Evolutionary conservation across 257 asterid genomes (phyloP).

Genomic region (Petunia axillaris): DNA sequence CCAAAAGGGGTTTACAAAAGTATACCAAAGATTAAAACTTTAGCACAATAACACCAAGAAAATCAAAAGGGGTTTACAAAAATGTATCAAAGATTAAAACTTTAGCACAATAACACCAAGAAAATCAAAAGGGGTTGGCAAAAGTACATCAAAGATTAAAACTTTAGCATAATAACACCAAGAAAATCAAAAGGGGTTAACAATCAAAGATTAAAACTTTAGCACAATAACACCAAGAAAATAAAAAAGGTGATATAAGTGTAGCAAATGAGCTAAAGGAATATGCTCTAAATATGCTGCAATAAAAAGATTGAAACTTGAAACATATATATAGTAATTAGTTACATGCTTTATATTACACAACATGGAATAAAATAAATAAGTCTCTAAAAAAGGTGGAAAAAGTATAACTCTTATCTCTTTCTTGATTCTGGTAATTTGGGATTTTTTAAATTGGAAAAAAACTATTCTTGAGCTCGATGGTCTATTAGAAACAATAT

Average conservation of each 20-base stretch:
- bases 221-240: background rate
- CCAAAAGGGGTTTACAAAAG: no score
- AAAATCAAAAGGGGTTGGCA: constrained; percentile 1
- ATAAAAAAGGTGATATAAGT: background rate
- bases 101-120: background rate
- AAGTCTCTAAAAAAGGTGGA: background rate
- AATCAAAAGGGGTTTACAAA: background rate
- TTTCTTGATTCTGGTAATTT: background rate
- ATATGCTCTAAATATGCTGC: background rate
- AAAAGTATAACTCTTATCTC: background rate
- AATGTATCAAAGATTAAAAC: background rate
- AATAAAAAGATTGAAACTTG: background rate
- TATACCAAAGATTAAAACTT: background rate
- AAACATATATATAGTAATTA: background rate
- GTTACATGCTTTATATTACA: background rate
- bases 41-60: background rate
- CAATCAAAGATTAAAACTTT: no score
- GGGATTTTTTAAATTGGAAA: background rate
- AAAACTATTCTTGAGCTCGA: background rate
- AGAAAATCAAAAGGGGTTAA: background rate
- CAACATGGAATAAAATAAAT: background rate
- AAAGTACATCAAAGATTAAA: constrained; percentile 1
- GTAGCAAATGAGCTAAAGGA: no score
- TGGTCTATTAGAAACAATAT: no score
- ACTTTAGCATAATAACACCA: background rate